Conservation (phyloP, 345 rosid genomes). For the Mangifera indica region DNA sequence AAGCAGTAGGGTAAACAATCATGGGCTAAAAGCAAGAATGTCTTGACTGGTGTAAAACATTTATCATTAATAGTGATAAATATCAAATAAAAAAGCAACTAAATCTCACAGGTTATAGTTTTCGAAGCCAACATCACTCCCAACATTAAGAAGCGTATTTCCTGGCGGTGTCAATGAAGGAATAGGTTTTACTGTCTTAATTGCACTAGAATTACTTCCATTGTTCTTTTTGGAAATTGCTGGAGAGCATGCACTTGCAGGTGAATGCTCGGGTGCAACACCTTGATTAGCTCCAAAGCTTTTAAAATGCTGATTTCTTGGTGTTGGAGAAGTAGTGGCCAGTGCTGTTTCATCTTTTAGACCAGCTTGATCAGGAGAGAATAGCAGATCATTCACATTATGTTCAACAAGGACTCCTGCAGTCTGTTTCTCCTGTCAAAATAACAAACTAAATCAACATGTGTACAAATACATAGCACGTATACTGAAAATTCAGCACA, state of each 20-base stretch:
- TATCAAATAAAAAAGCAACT: conserved; percentile 1
- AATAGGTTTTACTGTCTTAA: conserved; percentile 28
- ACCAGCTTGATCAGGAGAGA: conserved; percentile 59
- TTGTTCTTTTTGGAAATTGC: conserved; percentile 41
- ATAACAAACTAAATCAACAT: neutral
- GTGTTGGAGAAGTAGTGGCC: conserved; percentile 42
- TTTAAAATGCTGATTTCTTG: conserved; percentile 47
- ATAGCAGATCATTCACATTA: conserved; percentile 46
- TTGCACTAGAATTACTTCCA: conserved; percentile 40
- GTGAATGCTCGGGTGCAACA: conserved; percentile 38
- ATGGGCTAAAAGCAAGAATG: neutral
- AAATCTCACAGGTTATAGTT: conserved; percentile 64
- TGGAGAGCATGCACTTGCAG: conserved; percentile 61
- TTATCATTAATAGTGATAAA: conserved; percentile 8
- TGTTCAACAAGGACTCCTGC: conserved; percentile 57
- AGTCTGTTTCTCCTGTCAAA: conserved; percentile 47
- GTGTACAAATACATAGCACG: conserved; percentile 10
- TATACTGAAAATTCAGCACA: neutral
- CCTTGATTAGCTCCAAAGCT: conserved; percentile 39
- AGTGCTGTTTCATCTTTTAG: conserved; percentile 37
- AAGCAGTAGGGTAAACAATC: conserved; percentile 7
- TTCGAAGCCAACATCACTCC: conserved; percentile 46
- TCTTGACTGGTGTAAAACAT: neutral
- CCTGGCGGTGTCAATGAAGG: conserved; percentile 43
- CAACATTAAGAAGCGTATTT: conserved; percentile 28